Base-by-base conservation (phyloP, 805 yeast genomes). In the Yamadazyma kitorensis region DNA sequence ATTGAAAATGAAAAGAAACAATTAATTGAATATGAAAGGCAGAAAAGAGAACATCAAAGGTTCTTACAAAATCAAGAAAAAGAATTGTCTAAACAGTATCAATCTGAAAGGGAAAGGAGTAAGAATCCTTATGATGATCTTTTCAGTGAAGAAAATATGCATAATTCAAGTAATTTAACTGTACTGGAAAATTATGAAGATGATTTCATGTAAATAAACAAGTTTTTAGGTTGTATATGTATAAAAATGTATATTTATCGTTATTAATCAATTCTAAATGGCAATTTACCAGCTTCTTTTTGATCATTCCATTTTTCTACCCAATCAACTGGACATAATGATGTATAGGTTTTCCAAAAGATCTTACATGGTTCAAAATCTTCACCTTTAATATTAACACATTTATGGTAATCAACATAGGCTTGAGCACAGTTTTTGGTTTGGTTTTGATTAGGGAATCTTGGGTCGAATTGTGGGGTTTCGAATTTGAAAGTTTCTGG, bases 341-440 rank as follows among this genome's bases (percentile, higher is more conserved):
- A 78, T 52, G 83, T 78, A 76, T 76, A 93, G 37, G 97, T 86
- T 68, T 78, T 83, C 80, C 78, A 86, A 74, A 93, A 93, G 54
- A 86, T 89, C 70, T 88, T 77, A 70, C 98, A 93, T 58, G 98
- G 98, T 55, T 89, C 95, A 59, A 93, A 93, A 44, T 89, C 98
- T 71, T 91, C 97, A 60, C 98, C 98, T 73, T 91, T 91, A 49
- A 89, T 87, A 57, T 81, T 84, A 61, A 93, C 79, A 75, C 98
- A 93, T 69, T 88, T 89, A 82, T 85, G 93, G 80, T 91, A 93
- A 70, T 93, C 98, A 57, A 93, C 87, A 73, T 91, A 93, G 52
- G 91, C 77, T 74, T 91, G 97, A 81, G 91, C 94, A 76, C 98
- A 93, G 76, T 91, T 96, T 73, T 84, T 88, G 56, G 97, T 86